Evolutionary conservation across 768 basidiomycete species (phyloP).

Genomic region (Obba rivulosa): DNA sequence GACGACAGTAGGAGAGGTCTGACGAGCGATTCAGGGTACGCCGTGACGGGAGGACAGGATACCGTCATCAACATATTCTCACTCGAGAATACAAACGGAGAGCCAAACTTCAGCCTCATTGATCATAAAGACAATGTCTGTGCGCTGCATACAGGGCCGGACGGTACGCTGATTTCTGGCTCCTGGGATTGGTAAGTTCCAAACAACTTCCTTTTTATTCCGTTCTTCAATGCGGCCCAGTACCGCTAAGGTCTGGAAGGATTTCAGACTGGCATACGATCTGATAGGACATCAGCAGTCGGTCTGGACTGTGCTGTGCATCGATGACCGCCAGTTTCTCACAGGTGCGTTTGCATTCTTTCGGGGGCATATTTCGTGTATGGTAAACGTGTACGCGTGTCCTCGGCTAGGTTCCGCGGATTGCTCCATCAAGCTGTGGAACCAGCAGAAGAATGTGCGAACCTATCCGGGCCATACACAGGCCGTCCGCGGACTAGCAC

Average conservation of each 20-base stretch:
- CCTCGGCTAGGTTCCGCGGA: slow-evolving; percentile 76
- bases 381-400: background rate
- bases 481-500: slow-evolving; percentile 80
- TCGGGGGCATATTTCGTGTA: background rate
- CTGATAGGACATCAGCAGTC: slow-evolving; percentile 85
- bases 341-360: slow-evolving; percentile 52
- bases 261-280: slow-evolving; percentile 65
- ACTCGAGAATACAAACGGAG: slow-evolving; percentile 50
- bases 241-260: slow-evolving; percentile 91
- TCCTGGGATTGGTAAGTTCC: slow-evolving; percentile 89
- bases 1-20: slow-evolving; percentile 5
- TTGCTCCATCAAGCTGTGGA: slow-evolving; percentile 88
- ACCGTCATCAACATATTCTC: slow-evolving; percentile 81
- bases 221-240: slow-evolving; percentile 32
- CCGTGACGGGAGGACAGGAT: slow-evolving; percentile 87
- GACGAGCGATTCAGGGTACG: slow-evolving; percentile 46
- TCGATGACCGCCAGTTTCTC: slow-evolving; percentile 71
- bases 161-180: slow-evolving; percentile 82
- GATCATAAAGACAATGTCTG: slow-evolving; percentile 93
- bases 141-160: slow-evolving; percentile 63
- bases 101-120: slow-evolving; percentile 77
- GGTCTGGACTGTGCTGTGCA: slow-evolving; percentile 87
- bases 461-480: slow-evolving; percentile 87
- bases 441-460: slow-evolving; percentile 64
- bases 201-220: background rate